Base-by-base conservation (phyloP, 1,139 yeast genomes). In the Suhomyces wounanorum region DNA sequence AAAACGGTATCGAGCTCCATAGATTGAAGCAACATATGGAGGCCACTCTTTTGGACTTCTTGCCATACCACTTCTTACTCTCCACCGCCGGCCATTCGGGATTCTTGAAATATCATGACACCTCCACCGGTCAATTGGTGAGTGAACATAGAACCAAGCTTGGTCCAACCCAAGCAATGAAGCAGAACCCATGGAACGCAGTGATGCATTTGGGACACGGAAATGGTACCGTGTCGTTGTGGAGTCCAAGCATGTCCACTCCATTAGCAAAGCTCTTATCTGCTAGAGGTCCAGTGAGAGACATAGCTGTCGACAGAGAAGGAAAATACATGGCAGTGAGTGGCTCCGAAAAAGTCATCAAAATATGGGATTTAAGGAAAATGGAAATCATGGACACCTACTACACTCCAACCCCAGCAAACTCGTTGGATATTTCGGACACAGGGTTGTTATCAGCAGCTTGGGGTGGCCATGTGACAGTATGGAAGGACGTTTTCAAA, bases 161-260 rank as follows among this genome's bases (percentile, higher is more conserved):
- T 55, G 99, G 99, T 0, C 96, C 98, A 11, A 89, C 97, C 0
- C 85, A 84, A 47, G 81, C 95, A 9, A 83, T 92, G 91, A 77
- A 86, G 48, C 96, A 89, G 59, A 95, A 94, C 65, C 96, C 96
- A 1, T 89, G 96, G 87, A 95, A 95, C 65, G 99, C 98, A 0
- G 89, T 94, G 9, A 83, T 92, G 75, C 96, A 94, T 69, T 77
- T 92, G 53, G 99, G 99, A 30, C 97, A 92, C 64, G 82, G 87
- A 8, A 94, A 90, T 64, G 99, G 99, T 53, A 86, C 92, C 9
- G 96, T 95, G 0, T 81, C 97, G 0, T 70, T 95, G 50, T 95
- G 98, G 98, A 81, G 97, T 0, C 99, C 99, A 5, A 83, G 85
- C 49, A 85, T 89, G 85, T 77, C 91, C 3, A 82, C 89, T 8